These are phyloP conservation scores for Mucor saturninus DNA, from an alignment of 371 early-diverging fungal genomes.

Conservation along the genomic window DNA sequence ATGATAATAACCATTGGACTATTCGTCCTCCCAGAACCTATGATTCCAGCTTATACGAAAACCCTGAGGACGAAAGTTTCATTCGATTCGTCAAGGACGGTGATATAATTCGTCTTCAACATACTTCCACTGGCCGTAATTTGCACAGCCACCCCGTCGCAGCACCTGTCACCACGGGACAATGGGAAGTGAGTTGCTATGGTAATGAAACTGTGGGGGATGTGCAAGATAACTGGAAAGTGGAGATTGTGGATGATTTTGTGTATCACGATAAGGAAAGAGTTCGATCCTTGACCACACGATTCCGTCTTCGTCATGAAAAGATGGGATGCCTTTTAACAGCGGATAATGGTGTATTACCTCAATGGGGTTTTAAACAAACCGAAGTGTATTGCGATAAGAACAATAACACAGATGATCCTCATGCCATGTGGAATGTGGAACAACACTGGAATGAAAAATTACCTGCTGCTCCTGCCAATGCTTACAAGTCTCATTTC, in stretches of 20 bases:
- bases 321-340: slow-evolving; percentile 83
- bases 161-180: slow-evolving; percentile 83
- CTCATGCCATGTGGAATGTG: slow-evolving; percentile 94
- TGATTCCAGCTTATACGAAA: slow-evolving; percentile 36
- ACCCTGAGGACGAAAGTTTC: slow-evolving; percentile 45
- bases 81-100: slow-evolving; percentile 77
- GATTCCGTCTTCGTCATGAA: slow-evolving; percentile 86
- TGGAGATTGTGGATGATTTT: slow-evolving; percentile 84
- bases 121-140: slow-evolving; percentile 74
- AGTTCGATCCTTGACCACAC: slow-evolving; percentile 83
- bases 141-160: slow-evolving; percentile 84
- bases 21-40: slow-evolving; percentile 52
- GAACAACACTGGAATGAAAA: slow-evolving; percentile 87
- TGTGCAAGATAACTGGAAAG: slow-evolving; percentile 87
- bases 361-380: slow-evolving; percentile 99
- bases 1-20: slow-evolving; percentile 96
- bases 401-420: slow-evolving; percentile 59
- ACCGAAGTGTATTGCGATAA: slow-evolving; percentile 92
- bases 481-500: slow-evolving; percentile 79
- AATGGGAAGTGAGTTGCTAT: slow-evolving; percentile 91
- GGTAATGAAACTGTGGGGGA: slow-evolving; percentile 78
- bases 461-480: slow-evolving; percentile 68
- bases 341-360: slow-evolving; percentile 80
- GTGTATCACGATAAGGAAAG: slow-evolving; percentile 47
- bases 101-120: slow-evolving; percentile 84